These are phyloP conservation scores for Medicago arabica DNA, from an alignment of 306 rosid genomes.

Conservation along the genomic window DNA sequence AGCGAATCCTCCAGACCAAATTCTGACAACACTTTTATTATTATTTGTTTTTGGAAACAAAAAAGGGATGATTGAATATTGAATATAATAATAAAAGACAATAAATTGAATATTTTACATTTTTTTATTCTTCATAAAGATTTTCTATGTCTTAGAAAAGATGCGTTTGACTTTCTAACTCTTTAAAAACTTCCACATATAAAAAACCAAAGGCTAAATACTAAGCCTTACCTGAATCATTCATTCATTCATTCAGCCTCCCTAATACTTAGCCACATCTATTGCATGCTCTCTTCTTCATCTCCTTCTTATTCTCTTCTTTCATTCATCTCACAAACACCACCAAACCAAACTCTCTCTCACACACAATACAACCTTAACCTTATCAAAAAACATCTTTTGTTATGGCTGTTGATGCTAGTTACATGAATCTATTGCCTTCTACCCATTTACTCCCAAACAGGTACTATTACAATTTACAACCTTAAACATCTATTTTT, in stretches of 20 bases:
- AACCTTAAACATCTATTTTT: neutral
- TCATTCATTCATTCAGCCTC: conserved; percentile 29
- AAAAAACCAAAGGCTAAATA: conserved; percentile 46
- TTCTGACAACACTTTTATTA: conserved; percentile 53
- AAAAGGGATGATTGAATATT: neutral
- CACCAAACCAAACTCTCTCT: neutral
- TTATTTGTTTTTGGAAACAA: conserved; percentile 9
- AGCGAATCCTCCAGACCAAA: conserved; percentile 47
- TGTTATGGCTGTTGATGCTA: conserved; percentile 90
- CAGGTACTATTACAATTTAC: conserved; percentile 41
- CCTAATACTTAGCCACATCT: conserved; percentile 48
- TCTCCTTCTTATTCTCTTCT: conserved; percentile 37
- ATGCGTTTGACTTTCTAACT: conserved; percentile 62
- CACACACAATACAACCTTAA: neutral
- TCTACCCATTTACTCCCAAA: conserved; percentile 56
- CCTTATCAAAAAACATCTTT: neutral
- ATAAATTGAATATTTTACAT: neutral
- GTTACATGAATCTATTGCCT: conserved; percentile 59
- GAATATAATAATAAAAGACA: neutral
- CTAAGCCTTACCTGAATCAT: conserved; percentile 38
- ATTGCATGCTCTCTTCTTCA: conserved; percentile 63
- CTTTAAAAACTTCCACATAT: conserved; percentile 29
- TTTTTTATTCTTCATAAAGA: neutral
- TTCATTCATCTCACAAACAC: neutral
- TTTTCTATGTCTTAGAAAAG: conserved; percentile 47